Evolutionary conservation across 2,329 filamentous ascomycete genomes (phyloP), one percentile per base, ranked within the genome.

Genomic region (Sporothrix pseudoabietina): DNA sequence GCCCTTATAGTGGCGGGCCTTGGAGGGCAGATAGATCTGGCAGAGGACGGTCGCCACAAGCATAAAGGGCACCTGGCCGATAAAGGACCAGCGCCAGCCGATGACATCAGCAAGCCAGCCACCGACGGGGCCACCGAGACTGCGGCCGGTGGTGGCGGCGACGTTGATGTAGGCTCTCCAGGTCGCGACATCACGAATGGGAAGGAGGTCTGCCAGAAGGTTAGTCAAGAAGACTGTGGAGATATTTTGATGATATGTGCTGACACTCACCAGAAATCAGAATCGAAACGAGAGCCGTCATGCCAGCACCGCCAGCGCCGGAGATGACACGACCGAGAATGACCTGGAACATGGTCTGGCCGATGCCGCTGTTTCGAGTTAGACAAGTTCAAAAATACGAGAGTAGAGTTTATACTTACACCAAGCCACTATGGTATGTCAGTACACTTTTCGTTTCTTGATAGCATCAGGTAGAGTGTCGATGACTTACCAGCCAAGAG

Each of bases 61-160:
- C 19, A 87, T 84, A n/a, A 88, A 80, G 0, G 88, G 89, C 0
- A 85, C 82, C 79, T 91, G 89, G 5, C 85, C 84, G 0, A 87
- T 77, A 76, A 91, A 91, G 0, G 87, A 87, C 89, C 89, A 90
- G 79, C 90, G 82, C 90, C 90, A 92, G 19, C 90, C 90, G 14
- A 91, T 83, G 0, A 85, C 84, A 75, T 91, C 88, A 0, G 88
- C 86, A 1, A 91, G 79, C 77, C 84, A 87, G 1, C 90, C 90
- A 0, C 90, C 90, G 0, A 90, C 73, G 3, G 86, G 86, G 0
- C 86, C 86, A 1, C 87, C 87, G 0, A 87, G 77, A 61, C 85
- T 86, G 49, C 87, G 81, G 1, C 86, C 86, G 1, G 83, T 81
- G 0, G 86, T 87, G 12, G 85, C 83, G 12, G 85, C 83, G 0